Percentiles rank a stretch among this genome's conserved stretches.
phyloP scores from a whole-genome alignment of 2,329 filamentous ascomycete genomes.

The Colletotrichum sp. region DNA sequence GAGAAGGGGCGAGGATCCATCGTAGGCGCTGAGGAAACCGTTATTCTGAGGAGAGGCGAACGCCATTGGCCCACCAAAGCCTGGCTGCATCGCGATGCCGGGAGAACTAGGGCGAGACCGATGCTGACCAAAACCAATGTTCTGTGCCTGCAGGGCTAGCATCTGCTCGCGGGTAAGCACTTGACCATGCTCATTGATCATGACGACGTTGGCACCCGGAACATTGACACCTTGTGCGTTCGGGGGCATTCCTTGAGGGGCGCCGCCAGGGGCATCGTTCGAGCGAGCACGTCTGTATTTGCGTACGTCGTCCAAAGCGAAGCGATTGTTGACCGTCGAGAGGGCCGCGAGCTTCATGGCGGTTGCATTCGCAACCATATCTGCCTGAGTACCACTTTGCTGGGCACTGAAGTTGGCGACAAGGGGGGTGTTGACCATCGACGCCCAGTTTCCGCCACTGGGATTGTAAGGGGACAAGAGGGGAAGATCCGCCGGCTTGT shows the following conservation, averaged over 20 bases:
- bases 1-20: constrained; percentile 72
- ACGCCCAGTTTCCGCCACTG: constrained; percentile 93
- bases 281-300: constrained; percentile 94
- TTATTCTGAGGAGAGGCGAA: constrained; percentile 94
- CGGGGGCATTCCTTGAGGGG: neutral
- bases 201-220: constrained; percentile 79
- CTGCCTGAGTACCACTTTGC: constrained; percentile 73
- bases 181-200: constrained; percentile 94
- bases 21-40: constrained; percentile 90
- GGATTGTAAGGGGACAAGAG: constrained; percentile 83
- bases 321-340: constrained; percentile 97
- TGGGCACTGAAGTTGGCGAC: constrained; percentile 77
- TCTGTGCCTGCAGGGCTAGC: constrained; percentile 76
- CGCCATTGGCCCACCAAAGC: constrained; percentile 62
- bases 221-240: constrained; percentile 62
- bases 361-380: constrained; percentile 98
- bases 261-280: constrained; percentile 73
- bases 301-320: constrained; percentile 93
- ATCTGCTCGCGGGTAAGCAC: constrained; percentile 86
- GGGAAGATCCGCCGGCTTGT: constrained; percentile 75
- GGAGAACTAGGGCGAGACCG: constrained; percentile 91
- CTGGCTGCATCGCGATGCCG: constrained; percentile 78
- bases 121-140: constrained; percentile 63
- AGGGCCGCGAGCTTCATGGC: constrained; percentile 98
- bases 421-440: constrained; percentile 98